These are phyloP conservation scores for Nemania sp. DNA, from an alignment of 2,329 filamentous ascomycete species.

Conservation along the genomic window DNA sequence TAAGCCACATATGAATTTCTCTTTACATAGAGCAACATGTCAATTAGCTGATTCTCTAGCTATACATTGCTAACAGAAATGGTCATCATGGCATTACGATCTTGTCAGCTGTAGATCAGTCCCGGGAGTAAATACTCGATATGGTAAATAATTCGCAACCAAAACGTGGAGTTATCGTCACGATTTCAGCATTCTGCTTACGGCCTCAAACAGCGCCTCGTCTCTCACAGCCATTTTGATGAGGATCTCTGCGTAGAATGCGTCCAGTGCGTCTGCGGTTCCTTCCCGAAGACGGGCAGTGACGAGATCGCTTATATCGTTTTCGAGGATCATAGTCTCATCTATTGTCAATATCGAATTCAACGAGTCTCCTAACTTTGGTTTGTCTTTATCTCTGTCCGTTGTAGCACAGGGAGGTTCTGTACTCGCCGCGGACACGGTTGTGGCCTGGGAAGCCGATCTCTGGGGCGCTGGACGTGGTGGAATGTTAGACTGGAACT, in stretches of 20 bases:
- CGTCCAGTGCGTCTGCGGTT: conserved; percentile 1
- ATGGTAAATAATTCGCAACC: no score
- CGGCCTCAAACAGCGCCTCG: background rate
- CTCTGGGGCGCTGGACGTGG: background rate
- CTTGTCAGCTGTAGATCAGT: no score
- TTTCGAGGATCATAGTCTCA: conserved; percentile 12
- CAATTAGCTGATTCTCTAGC: no score
- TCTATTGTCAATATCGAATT: conserved; percentile 12
- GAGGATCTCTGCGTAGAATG: conserved; percentile 11
- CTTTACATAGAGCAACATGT: no score
- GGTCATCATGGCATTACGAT: no score
- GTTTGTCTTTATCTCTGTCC: background rate
- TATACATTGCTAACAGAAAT: no score
- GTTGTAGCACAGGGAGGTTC: background rate
- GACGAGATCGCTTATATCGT: conserved; percentile 18
- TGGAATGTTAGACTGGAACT: background rate
- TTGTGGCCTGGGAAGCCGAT: conserved; percentile 21
- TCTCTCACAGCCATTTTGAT: conserved; percentile 18
- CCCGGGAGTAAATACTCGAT: no score
- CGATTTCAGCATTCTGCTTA: conserved; percentile 3
- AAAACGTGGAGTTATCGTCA: background rate
- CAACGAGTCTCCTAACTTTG: background rate
- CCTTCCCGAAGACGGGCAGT: conserved; percentile 13
- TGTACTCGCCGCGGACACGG: conserved; percentile 10
- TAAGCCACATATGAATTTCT: no score